Base-by-base conservation (phyloP, 257 asterid genomes). In the Datura wrightii region DNA sequence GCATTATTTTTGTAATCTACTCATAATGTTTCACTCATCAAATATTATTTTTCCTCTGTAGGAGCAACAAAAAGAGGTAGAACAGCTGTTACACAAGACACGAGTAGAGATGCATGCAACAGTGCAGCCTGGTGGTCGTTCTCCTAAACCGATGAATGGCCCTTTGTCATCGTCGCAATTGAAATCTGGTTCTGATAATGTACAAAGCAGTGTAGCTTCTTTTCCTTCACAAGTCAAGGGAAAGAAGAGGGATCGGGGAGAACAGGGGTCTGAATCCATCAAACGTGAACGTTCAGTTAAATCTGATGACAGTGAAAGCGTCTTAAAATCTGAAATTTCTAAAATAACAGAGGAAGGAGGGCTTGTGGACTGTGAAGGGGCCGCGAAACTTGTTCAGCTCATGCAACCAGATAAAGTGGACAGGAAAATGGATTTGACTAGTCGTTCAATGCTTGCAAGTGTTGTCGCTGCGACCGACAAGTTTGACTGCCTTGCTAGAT, bases 21-120 rank as follows among this genome's bases (percentile, higher is more conserved):
- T 1, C 24, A 31, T 52, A 52, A 24, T 14, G 63, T 50, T 50
- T 76, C 82, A 52, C 82, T 76, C 14, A 76, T 34, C 36, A 41
- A 71, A 11, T 84, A 91, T 76, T 76, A 14, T 76, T 52, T 76
- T 31, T 76, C 82, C 31, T 31, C 82, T 76, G 19, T 10, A 76
- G 94, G 95, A 90, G 56, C 90, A 74, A 50, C 93, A 89, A 84
- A 87, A 92, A 85, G 92, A 88, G 88, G 92, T 90, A 86, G 88
- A 87, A 59, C 86, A 85, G 71, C 90, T 91, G 56, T 86, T 89
- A 70, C 14, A 72, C 67, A 88, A 86, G 86, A 90, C 93, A 42
- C 86, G 82, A 84, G 79, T 46, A 85, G 89, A 90, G 79, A 90
- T 90, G 92, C 92, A 88, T 74, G 90, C 90, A 80, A 79, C 89